Percentiles rank a stretch among this genome's conserved stretches.
These are phyloP conservation scores for Pelargonium citronellum DNA, from an alignment of 441 rosid genomes.

Conservation along the genomic window DNA sequence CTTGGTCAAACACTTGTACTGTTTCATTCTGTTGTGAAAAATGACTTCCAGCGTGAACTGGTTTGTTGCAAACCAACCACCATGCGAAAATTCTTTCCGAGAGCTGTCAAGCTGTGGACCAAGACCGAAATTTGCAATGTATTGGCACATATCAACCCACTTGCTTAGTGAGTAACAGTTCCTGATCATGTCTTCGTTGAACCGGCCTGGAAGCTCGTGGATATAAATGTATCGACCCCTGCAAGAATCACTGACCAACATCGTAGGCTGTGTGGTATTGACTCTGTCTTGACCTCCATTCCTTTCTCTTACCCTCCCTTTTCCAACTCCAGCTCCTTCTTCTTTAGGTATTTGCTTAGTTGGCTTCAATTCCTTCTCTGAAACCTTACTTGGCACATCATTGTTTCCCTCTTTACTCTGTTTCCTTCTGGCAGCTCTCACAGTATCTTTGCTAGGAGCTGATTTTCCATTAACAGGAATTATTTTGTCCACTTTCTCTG, in stretches of 20 bases:
- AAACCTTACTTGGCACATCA: no score
- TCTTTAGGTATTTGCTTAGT: no score
- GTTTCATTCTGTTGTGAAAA: slow-evolving; percentile 24
- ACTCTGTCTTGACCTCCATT: not conserved
- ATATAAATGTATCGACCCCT: slow-evolving; percentile 34
- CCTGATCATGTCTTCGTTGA: slow-evolving; percentile 31
- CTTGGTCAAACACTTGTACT: slow-evolving; percentile 13
- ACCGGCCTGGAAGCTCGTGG: slow-evolving; percentile 33
- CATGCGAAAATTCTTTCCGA: slow-evolving; percentile 9
- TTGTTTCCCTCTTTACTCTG: no score
- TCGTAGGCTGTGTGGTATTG: not conserved
- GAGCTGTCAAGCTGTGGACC: slow-evolving; percentile 26
- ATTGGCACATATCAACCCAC: slow-evolving; percentile 37
- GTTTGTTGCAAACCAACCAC: slow-evolving; percentile 31
- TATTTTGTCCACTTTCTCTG: not conserved
- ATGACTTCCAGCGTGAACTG: slow-evolving; percentile 38
- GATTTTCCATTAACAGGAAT: no score
- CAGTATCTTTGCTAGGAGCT: no score
- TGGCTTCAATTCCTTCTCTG: no score
- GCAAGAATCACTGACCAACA: not conserved
- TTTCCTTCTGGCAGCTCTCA: no score
- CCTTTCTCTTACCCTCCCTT: not conserved
- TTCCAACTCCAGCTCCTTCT: no score
- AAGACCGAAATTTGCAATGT: slow-evolving; percentile 27
- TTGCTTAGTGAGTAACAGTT: slow-evolving; percentile 29